Evolutionary conservation across 2,329 filamentous ascomycete species (phyloP).

Genomic region (Nectriaceae sp.): DNA sequence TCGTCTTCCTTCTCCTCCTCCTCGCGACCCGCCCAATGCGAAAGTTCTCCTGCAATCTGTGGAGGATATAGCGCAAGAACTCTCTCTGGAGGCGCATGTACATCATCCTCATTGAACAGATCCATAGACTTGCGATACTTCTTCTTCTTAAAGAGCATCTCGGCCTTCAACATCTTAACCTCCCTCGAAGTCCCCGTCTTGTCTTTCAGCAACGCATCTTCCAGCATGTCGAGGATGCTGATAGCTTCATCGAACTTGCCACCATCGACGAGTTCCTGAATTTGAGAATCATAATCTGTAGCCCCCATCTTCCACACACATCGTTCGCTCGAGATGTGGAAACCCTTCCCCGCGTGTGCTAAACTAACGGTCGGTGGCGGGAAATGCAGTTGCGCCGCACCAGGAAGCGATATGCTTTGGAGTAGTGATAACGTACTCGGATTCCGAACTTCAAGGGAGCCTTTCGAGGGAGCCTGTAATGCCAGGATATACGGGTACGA

Average conservation of each 20-base stretch:
- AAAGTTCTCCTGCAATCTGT: constrained; percentile 80
- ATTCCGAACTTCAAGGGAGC: constrained; percentile 86
- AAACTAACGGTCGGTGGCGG: constrained; percentile 90
- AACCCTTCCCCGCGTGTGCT: constrained; percentile 95
- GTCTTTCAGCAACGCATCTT: constrained; percentile 84
- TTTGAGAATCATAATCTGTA: constrained; percentile 86
- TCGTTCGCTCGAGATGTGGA: constrained; percentile 88
- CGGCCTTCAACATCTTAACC: constrained; percentile 90
- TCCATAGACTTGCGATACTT: constrained; percentile 88
- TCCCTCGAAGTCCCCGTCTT: constrained; percentile 81
- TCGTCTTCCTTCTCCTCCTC: constrained; percentile 45
- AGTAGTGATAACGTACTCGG: constrained; percentile 88
- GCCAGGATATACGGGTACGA: constrained; percentile 95
- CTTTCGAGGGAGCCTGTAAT: constrained; percentile 80
- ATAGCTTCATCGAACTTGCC: constrained; percentile 87
- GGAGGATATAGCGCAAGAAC: constrained; percentile 85
- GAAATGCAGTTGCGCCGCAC: constrained; percentile 84
- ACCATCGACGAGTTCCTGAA: constrained; percentile 75
- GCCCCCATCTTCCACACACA: constrained; percentile 96
- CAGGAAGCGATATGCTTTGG: constrained; percentile 80
- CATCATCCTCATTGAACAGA: constrained; percentile 79
- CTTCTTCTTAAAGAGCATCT: constrained; percentile 76
- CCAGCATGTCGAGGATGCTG: constrained; percentile 83
- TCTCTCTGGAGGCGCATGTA: constrained; percentile 84
- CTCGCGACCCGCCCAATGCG: constrained; percentile 50